Conservation (phyloP, 2,329 filamentous ascomycete genomes). For the Fusarium phyllophilum region DNA sequence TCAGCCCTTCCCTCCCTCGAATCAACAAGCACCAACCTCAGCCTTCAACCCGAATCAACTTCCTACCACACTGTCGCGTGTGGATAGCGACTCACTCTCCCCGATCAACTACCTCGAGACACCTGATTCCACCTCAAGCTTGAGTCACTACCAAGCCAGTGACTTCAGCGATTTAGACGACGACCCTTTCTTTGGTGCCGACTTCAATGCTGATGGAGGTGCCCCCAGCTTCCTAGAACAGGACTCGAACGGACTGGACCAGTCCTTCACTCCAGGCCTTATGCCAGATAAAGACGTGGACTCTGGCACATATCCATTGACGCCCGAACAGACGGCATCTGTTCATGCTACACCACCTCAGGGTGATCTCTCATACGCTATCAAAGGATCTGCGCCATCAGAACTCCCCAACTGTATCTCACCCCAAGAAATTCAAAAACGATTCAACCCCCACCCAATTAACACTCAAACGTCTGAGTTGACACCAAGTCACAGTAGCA, state of each 20-base stretch:
- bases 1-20: constrained; percentile 37
- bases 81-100: constrained; percentile 46
- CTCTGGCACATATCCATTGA: constrained; percentile 56
- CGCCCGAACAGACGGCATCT: constrained; percentile 62
- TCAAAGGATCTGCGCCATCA: constrained; percentile 36
- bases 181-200: constrained; percentile 63
- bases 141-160: constrained; percentile 61
- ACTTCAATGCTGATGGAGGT: constrained; percentile 58
- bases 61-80: constrained; percentile 57
- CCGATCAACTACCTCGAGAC: constrained; percentile 53
- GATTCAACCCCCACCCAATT: constrained; percentile 49
- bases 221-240: constrained; percentile 59
- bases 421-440: constrained; percentile 55
- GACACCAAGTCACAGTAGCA: constrained; percentile 62
- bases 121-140: constrained; percentile 60
- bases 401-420: constrained; percentile 52
- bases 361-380: constrained; percentile 46
- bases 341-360: constrained; percentile 57
- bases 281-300: constrained; percentile 37
- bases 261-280: constrained; percentile 29
- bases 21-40: constrained; percentile 44
- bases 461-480: constrained; percentile 51
- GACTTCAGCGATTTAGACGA: constrained; percentile 59
- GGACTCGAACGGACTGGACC: constrained; percentile 37
- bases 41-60: constrained; percentile 53